These are phyloP conservation scores for Skeletonema tropicum DNA, from an alignment of 108 stramenopile species.

Conservation along the genomic window DNA sequence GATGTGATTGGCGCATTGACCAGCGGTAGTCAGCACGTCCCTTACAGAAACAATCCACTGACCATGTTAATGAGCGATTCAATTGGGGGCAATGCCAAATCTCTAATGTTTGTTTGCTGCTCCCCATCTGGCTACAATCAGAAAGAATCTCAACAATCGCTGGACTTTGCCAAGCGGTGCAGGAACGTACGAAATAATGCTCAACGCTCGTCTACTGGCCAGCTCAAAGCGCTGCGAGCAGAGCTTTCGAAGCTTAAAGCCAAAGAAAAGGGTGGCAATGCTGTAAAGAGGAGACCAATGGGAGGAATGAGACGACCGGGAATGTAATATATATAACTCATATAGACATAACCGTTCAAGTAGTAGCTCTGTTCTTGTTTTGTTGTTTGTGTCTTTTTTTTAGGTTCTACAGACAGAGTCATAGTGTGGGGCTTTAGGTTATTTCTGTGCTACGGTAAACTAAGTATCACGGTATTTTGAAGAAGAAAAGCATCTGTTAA, in stretches of 20 bases:
- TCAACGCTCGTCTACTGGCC: slow-evolving; percentile 1
- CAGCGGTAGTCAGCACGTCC: slow-evolving; percentile 58
- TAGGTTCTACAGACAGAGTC: too few relatives aligned
- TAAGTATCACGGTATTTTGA: too few relatives aligned
- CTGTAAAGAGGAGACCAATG: not conserved
- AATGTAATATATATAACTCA: too few relatives aligned
- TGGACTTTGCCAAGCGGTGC: slow-evolving; percentile 53
- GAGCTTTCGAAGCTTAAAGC: slow-evolving; percentile 10
- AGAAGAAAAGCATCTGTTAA: too few relatives aligned
- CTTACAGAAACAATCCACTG: slow-evolving; percentile 77
- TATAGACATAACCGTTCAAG: too few relatives aligned
- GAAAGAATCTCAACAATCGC: slow-evolving; percentile 51
- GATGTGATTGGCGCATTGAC: slow-evolving; percentile 79
- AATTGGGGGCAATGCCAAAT: slow-evolving; percentile 75
- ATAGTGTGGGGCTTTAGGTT: too few relatives aligned
- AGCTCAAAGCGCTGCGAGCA: not conserved
- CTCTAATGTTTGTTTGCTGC: slow-evolving; percentile 80
- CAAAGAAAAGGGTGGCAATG: slow-evolving; percentile 6
- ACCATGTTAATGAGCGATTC: slow-evolving; percentile 77
- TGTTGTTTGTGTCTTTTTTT: too few relatives aligned
- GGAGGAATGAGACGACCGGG: too few relatives aligned
- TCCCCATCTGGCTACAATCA: slow-evolving; percentile 78
- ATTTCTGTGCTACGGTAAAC: too few relatives aligned
- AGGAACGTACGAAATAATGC: slow-evolving; percentile 30
- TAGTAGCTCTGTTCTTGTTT: too few relatives aligned